Base-by-base conservation (phyloP, 208 protist genomes). In the Zelonia costaricensis region DNA sequence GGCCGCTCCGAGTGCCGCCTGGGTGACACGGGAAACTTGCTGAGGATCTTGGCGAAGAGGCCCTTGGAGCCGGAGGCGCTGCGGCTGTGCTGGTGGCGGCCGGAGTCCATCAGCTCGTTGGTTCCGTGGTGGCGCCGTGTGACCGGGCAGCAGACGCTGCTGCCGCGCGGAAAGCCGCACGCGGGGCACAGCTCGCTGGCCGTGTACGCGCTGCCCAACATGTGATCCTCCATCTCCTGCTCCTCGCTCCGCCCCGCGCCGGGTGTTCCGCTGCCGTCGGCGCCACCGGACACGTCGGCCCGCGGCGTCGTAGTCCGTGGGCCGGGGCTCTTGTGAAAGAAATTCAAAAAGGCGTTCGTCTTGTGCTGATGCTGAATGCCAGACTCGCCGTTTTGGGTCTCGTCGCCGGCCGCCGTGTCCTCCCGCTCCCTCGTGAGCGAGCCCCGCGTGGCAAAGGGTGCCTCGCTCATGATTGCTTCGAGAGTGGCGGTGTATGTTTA, bases 51-150 rank as follows among this genome's bases (percentile, higher is more conserved):
- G 20, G 45, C 16, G 23, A 69, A 46, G 22, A 73, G 23, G 16
- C 43, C 42, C 42, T 47, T 61, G 33, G 42, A 23, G 6, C 30
- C 40, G 23, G 56, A 64, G 10, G 23, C 16, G 33, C 45, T 40
- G 45, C 56, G 57, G 56, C 43, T 57, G 55, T 64, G 49, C 18
- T 39, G 16, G 23, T 44, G 53, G 31, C 43, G 35, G 45, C 57
- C 49, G 23, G 36, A 33, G 23, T 36, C 35, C 12, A 73, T 51
- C 16, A 23, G 30, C 52, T 73, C 68, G 52, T 88, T 69, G 6
- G 69, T 85, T 44, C 82, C 78, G 69, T 85, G 78, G 69, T 88
- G 82, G 40, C 49, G 74, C 10, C 43, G 63, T 0, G 76, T 76
- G 49, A 72, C 62, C 5, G 75, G 64, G 62, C 82, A 88, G 40